Conservation (phyloP, 305 asterid genomes). For the Fraxinus velutina region DNA sequence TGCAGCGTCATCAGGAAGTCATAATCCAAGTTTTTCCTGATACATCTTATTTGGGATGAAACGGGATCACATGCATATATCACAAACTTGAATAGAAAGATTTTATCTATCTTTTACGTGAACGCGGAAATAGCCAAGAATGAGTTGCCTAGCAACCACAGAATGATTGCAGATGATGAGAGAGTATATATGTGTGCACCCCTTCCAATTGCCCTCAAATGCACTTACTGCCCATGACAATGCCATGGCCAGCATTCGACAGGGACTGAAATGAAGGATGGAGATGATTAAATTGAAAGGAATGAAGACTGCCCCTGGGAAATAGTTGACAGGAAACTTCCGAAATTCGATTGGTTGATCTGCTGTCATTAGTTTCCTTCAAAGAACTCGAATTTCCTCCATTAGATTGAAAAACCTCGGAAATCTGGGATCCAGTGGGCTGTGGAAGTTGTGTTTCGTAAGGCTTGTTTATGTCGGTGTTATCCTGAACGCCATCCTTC, state of each 20-base stretch:
- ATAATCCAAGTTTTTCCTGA: neutral
- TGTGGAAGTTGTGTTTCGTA: constrained; percentile 11
- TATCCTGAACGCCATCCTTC: constrained; percentile 18
- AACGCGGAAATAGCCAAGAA: constrained; percentile 60
- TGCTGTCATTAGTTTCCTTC: constrained; percentile 23
- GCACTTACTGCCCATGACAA: constrained; percentile 28
- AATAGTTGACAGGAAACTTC: constrained; percentile 31
- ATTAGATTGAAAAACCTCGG: constrained; percentile 48
- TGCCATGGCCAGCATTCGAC: constrained; percentile 39
- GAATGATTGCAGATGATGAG: constrained; percentile 39
- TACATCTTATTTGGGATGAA: neutral
- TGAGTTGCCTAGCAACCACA: constrained; percentile 52
- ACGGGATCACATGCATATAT: neutral
- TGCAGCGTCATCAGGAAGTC: neutral
- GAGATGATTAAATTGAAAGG: constrained; percentile 27
- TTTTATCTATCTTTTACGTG: constrained; percentile 1
- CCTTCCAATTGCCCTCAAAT: constrained; percentile 25
- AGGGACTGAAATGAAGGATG: constrained; percentile 31
- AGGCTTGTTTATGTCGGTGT: neutral
- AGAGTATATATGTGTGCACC: constrained; percentile 17
- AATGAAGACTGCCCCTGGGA: constrained; percentile 22
- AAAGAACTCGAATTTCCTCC: constrained; percentile 23
- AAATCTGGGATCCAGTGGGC: constrained; percentile 36
- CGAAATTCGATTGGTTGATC: constrained; percentile 36
- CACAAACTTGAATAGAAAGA: neutral